Conservation (phyloP, 192 early-diverging fungal species). For the Podila epicladia region DNA sequence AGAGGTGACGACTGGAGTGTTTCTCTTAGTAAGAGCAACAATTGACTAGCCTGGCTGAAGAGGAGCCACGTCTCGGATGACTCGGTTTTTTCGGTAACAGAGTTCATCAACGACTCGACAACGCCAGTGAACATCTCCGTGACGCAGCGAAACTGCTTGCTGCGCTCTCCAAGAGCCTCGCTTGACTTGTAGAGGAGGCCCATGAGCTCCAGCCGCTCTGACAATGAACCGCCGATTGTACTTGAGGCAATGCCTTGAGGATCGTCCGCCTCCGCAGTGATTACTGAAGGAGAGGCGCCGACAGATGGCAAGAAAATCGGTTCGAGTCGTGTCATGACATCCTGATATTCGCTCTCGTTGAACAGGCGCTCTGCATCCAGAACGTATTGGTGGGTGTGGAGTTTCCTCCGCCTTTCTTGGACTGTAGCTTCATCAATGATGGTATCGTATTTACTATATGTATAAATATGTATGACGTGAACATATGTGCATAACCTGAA, state of each 20-base stretch:
- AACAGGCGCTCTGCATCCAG: constrained; percentile 40
- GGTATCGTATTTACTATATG: constrained; percentile 53
- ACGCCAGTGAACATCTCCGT: constrained; percentile 46
- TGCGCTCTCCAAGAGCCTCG: constrained; percentile 24
- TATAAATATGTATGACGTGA: background rate
- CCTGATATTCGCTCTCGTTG: constrained; percentile 46
- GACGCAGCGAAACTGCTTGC: constrained; percentile 50
- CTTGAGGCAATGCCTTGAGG: constrained; percentile 3
- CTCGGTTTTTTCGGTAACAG: constrained; percentile 38
- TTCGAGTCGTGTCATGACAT: constrained; percentile 42
- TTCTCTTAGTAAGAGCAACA: constrained; percentile 24
- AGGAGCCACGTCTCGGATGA: constrained; percentile 49
- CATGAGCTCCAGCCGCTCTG: constrained; percentile 48
- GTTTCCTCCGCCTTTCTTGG: constrained; percentile 24
- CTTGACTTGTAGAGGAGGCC: constrained; percentile 54
- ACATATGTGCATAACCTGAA: background rate
- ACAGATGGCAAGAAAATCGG: constrained; percentile 31
- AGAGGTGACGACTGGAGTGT: constrained; percentile 26
- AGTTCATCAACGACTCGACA: constrained; percentile 41
- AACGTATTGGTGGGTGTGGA: constrained; percentile 49
- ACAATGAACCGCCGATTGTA: constrained; percentile 43
- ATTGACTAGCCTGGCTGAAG: constrained; percentile 28
- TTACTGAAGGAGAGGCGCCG: background rate
- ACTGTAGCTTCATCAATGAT: constrained; percentile 18
- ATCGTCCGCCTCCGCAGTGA: background rate